Conservation (phyloP, 2,329 filamentous ascomycete genomes). For the Ophidiomyces ophidiicola region DNA sequence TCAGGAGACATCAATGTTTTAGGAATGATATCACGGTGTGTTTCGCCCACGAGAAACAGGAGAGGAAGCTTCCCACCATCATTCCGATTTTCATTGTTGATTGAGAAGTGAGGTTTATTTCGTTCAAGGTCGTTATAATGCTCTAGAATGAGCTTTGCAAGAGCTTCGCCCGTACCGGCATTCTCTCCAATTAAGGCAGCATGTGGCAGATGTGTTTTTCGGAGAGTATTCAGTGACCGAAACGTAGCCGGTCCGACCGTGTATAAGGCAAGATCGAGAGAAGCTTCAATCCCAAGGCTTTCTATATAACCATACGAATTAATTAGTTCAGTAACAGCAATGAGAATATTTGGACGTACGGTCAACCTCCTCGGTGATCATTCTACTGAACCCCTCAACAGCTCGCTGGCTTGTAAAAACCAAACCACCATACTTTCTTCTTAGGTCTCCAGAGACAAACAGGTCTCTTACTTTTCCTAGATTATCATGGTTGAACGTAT, state of each 20-base stretch:
- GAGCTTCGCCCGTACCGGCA: slow-evolving; percentile 69
- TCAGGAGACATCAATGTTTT: slow-evolving; percentile 54
- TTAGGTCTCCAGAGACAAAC: slow-evolving; percentile 25
- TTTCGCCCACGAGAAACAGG: slow-evolving; percentile 82
- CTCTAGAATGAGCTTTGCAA: slow-evolving; percentile 64
- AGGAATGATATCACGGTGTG: slow-evolving; percentile 80
- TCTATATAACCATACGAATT: slow-evolving; percentile 6
- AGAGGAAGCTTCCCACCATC: slow-evolving; percentile 43
- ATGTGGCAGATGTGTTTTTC: slow-evolving; percentile 32
- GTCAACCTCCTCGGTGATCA: slow-evolving; percentile 24
- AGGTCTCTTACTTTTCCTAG: slow-evolving; percentile 26
- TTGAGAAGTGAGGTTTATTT: slow-evolving; percentile 12
- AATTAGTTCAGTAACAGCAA: neutral
- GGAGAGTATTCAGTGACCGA: slow-evolving; percentile 51
- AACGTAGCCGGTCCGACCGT: slow-evolving; percentile 42
- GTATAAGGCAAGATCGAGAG: slow-evolving; percentile 29
- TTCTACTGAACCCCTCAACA: slow-evolving; percentile 34
- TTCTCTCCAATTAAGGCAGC: slow-evolving; percentile 63
- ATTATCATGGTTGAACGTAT: slow-evolving; percentile 30
- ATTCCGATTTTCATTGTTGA: slow-evolving; percentile 32
- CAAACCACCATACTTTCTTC: slow-evolving; percentile 33
- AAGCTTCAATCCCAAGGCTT: slow-evolving; percentile 13
- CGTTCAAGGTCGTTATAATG: slow-evolving; percentile 49
- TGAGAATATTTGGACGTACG: slow-evolving; percentile 17
- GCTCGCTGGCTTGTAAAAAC: slow-evolving; percentile 41